Percentiles rank a stretch among this genome's conserved stretches.
phyloP scores from a whole-genome alignment of 73 alveolate species.

The Uronychia setigera region DNA sequence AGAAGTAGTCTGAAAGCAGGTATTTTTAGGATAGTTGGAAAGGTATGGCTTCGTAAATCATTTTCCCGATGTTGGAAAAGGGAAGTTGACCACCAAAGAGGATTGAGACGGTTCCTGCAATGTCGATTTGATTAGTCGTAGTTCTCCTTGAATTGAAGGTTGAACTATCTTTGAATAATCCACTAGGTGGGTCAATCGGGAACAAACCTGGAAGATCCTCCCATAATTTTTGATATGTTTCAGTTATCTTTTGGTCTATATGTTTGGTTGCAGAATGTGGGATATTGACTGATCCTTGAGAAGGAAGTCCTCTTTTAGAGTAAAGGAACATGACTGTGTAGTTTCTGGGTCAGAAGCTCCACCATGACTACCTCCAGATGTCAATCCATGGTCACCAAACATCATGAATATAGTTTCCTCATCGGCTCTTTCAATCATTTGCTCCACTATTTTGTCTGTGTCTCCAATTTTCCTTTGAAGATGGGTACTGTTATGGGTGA shows the following conservation, averaged over 20 bases:
- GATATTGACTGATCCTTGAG: neutral
- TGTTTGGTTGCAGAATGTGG: neutral
- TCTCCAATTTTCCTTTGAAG: constrained; percentile 55
- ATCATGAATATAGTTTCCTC: constrained; percentile 57
- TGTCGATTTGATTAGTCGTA: constrained; percentile 35
- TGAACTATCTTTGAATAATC: neutral
- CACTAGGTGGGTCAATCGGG: neutral
- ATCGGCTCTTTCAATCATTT: constrained; percentile 44
- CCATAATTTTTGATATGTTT: neutral
- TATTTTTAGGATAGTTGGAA: neutral
- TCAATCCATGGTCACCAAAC: constrained; percentile 86
- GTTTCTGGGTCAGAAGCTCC: constrained; percentile 67
- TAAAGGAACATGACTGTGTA: constrained; percentile 56
- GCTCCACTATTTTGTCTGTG: constrained; percentile 47
- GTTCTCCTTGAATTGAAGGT: neutral
- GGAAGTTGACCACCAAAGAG: constrained; percentile 39
- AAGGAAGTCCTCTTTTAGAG: constrained; percentile 34
- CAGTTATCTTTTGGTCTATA: neutral
- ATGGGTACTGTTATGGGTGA: constrained; percentile 38
- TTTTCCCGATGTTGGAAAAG: constrained; percentile 47
- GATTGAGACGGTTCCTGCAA: constrained; percentile 38
- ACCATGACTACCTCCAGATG: constrained; percentile 82
- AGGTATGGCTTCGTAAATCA: constrained; percentile 23
- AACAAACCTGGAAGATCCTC: neutral
- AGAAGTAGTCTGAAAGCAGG: neutral